Evolutionary conservation across 306 rosid species (phyloP).

Genomic region (Calophaca sinica): DNA sequence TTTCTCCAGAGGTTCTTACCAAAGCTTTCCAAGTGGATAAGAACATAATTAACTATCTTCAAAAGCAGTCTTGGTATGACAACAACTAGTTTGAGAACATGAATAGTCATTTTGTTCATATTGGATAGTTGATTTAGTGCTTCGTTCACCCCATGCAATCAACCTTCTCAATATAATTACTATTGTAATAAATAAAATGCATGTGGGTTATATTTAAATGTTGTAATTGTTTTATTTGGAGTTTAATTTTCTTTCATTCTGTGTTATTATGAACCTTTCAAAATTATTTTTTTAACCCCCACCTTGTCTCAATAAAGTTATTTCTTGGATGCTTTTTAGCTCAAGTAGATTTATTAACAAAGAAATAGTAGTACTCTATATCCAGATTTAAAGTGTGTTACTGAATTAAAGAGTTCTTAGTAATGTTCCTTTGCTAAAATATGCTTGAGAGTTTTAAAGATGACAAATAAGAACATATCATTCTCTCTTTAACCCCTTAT

Average conservation of each 20-base stretch:
- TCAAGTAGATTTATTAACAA: too few relatives aligned
- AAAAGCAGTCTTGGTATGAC: conserved; percentile 28
- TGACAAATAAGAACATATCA: too few relatives aligned
- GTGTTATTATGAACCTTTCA: too few relatives aligned
- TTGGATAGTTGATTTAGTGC: neutral
- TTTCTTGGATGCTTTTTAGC: too few relatives aligned
- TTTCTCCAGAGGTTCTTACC: conserved; percentile 42
- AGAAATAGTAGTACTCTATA: too few relatives aligned
- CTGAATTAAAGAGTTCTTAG: too few relatives aligned
- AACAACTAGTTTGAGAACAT: conserved; percentile 2
- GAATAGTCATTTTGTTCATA: neutral
- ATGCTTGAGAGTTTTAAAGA: too few relatives aligned
- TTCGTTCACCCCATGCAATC: neutral
- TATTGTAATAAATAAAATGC: neutral
- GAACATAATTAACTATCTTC: conserved; percentile 28
- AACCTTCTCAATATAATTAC: neutral
- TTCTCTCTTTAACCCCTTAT: too few relatives aligned
- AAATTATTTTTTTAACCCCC: too few relatives aligned
- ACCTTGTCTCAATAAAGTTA: too few relatives aligned
- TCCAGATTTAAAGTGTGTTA: too few relatives aligned
- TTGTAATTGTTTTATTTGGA: neutral
- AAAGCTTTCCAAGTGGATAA: conserved; percentile 50
- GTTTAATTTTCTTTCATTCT: neutral
- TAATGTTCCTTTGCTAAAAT: too few relatives aligned
- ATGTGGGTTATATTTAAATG: neutral